Base-by-base conservation (phyloP, 1,139 yeast genomes). In the Sugiyamaella grinbergsii region DNA sequence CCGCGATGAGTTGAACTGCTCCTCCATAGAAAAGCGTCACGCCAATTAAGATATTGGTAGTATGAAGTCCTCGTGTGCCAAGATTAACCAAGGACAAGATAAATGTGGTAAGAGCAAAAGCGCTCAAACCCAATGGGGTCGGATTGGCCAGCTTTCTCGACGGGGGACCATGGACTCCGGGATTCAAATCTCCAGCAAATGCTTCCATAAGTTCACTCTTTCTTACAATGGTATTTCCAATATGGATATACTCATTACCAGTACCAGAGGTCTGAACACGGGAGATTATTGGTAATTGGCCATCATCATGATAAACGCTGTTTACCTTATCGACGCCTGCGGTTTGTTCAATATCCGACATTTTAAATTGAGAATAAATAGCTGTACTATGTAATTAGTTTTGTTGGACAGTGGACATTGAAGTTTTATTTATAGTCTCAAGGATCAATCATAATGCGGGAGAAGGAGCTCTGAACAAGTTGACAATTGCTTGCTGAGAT, bases 11-110 rank as follows among this genome's bases (percentile, higher is more conserved):
- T 68, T 88, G 95, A 46, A 85, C 80, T 8, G 82, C 68, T 8
- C 96, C 96, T 52, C 96, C 96, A 69, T 87, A 88, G 68, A 88
- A 88, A 62, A 79, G 76, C 0, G 95, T 95, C 52, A 82, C 71
- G n/a, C 95, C 94, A 42, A 85, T 76, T 51, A 81, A 83, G 26
- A 81, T 73, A 55, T 76, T 75, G 24, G 83, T 75, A 20, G 69
- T 69, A 1, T 50, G 32, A 24, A 82, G 78, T 15, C 83, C 82
- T 65, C 80, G 77, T 10, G 87, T 86, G 22, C 75, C 74, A 11
- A 77, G 74, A 58, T 81, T 80, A 58, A 80, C 72, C 64, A 89
- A 69, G 2, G 90, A 82, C 37, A 88, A 74, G 7, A 87, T 86
- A 67, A 89, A 85, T 5, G 95, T 86, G 19, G 95, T 85, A 57